Percentiles rank a stretch among this genome's conserved stretches.
phyloP scores from a whole-genome alignment of 805 yeast genomes.

The Metschnikowia lunata region DNA sequence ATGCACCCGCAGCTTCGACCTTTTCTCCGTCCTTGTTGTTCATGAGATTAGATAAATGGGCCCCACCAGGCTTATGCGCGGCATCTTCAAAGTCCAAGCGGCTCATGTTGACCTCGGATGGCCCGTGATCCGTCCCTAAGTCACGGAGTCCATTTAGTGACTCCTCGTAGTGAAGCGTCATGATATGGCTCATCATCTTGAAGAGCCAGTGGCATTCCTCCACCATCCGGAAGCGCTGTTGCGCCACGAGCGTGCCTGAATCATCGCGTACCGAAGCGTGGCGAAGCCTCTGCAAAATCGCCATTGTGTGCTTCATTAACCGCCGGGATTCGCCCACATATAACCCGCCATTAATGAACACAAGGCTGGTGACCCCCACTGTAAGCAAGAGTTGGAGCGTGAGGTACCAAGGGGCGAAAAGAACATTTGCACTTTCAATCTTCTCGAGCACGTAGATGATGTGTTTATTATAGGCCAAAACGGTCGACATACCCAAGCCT shows the following conservation, averaged over 20 bases:
- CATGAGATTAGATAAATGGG: neutral
- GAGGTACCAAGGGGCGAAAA: slow-evolving; percentile 51
- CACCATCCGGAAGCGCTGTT: slow-evolving; percentile 46
- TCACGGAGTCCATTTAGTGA: slow-evolving; percentile 32
- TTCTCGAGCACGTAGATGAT: slow-evolving; percentile 27
- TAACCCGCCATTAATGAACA: slow-evolving; percentile 42
- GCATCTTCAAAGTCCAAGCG: slow-evolving; percentile 27
- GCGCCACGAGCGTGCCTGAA: slow-evolving; percentile 27
- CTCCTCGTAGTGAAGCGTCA: slow-evolving; percentile 42
- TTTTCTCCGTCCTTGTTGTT: slow-evolving; percentile 8
- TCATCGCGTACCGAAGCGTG: slow-evolving; percentile 30
- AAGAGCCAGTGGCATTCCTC: slow-evolving; percentile 61
- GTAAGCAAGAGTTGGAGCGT: slow-evolving; percentile 42
- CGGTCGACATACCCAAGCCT: slow-evolving; percentile 29
- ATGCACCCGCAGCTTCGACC: neutral
- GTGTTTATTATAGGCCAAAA: slow-evolving; percentile 27
- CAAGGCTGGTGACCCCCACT: slow-evolving; percentile 39
- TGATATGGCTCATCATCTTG: slow-evolving; percentile 50
- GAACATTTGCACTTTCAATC: slow-evolving; percentile 23
- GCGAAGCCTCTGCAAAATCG: slow-evolving; percentile 20
- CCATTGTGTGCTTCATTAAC: slow-evolving; percentile 23
- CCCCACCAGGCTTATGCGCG: neutral
- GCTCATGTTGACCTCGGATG: slow-evolving; percentile 45
- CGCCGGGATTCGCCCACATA: slow-evolving; percentile 21
- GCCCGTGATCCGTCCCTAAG: slow-evolving; percentile 52